Percentiles rank a stretch among this genome's conserved stretches.
phyloP scores from a whole-genome alignment of 176 grass and related monocot genomes.

The Raddia guianensis region DNA sequence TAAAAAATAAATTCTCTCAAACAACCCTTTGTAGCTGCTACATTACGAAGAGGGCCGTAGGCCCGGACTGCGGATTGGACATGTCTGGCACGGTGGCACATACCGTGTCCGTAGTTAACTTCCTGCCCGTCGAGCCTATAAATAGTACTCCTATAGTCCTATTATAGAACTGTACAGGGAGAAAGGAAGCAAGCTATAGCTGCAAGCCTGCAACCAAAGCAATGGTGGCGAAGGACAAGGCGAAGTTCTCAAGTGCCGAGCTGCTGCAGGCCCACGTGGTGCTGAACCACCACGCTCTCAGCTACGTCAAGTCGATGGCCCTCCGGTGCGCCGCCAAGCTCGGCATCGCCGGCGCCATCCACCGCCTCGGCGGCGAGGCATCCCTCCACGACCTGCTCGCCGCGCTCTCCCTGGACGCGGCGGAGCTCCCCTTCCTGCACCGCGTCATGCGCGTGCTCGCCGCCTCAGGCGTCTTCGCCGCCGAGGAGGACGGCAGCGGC shows the following conservation, averaged over 20 bases:
- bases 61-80: too few species aligned
- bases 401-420: conserved; percentile 17
- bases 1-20: too few species aligned
- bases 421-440: conserved; percentile 28
- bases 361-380: conserved; percentile 13
- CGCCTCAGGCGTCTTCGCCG: conserved; percentile 33
- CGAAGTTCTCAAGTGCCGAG: not conserved
- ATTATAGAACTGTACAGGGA: too few species aligned
- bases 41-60: too few species aligned
- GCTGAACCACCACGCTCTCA: conserved; percentile 24
- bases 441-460: conserved; percentile 43
- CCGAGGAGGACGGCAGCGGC: not conserved
- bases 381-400: conserved; percentile 30
- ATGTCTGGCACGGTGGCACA: too few species aligned
- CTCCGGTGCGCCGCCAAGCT: conserved; percentile 49
- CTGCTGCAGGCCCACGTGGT: conserved; percentile 30
- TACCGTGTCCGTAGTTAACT: too few species aligned
- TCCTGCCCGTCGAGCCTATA: too few species aligned
- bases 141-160: too few species aligned
- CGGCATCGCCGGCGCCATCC: conserved; percentile 45
- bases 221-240: too few species aligned
- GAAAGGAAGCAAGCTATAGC: too few species aligned
- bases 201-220: too few species aligned
- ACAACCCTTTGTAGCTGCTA: too few species aligned
- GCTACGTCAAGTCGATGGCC: conserved; percentile 46